These are phyloP conservation scores for Chaetomiaceae sp. DNA, from an alignment of 2,329 filamentous ascomycete genomes.

Conservation along the genomic window DNA sequence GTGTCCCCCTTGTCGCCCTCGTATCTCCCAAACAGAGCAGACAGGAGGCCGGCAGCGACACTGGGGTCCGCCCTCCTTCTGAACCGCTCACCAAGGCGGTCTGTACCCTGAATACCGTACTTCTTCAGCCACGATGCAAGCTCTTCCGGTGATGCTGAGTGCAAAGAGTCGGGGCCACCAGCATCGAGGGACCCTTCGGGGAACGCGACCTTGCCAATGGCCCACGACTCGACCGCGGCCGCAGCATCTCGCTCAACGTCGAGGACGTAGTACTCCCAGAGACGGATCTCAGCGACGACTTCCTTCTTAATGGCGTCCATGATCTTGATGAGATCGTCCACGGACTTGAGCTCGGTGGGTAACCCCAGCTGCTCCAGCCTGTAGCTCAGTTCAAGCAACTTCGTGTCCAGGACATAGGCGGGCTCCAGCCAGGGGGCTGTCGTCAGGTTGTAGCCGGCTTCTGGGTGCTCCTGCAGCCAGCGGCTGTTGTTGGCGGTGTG, in stretches of 20 bases:
- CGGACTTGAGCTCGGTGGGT: constrained; percentile 65
- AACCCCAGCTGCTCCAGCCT: constrained; percentile 67
- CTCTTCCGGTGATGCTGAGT: constrained; percentile 40
- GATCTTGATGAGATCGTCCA: constrained; percentile 70
- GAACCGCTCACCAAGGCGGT: constrained; percentile 76
- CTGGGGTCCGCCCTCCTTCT: constrained; percentile 65
- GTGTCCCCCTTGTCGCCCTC: constrained; percentile 45
- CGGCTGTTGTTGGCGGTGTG: constrained; percentile 94
- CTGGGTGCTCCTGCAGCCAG: constrained; percentile 91
- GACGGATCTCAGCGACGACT: constrained; percentile 68
- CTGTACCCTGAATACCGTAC: constrained; percentile 64
- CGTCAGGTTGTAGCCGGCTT: constrained; percentile 88
- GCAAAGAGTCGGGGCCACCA: constrained; percentile 44
- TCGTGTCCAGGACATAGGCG: constrained; percentile 57
- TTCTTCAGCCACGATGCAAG: constrained; percentile 61
- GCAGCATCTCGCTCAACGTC: constrained; percentile 70
- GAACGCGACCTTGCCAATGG: constrained; percentile 51
- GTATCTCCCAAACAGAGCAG: constrained; percentile 64
- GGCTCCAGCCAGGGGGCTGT: constrained; percentile 77
- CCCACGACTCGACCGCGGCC: constrained; percentile 68
- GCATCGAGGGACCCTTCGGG: constrained; percentile 40
- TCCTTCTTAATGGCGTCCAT: constrained; percentile 81
- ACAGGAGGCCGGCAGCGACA: constrained; percentile 64
- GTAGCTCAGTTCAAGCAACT: constrained; percentile 69
- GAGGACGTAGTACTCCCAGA: constrained; percentile 93